phyloP scores from a whole-genome alignment of 2,329 filamentous ascomycete genomes.

The Lachnellula hyalina region DNA sequence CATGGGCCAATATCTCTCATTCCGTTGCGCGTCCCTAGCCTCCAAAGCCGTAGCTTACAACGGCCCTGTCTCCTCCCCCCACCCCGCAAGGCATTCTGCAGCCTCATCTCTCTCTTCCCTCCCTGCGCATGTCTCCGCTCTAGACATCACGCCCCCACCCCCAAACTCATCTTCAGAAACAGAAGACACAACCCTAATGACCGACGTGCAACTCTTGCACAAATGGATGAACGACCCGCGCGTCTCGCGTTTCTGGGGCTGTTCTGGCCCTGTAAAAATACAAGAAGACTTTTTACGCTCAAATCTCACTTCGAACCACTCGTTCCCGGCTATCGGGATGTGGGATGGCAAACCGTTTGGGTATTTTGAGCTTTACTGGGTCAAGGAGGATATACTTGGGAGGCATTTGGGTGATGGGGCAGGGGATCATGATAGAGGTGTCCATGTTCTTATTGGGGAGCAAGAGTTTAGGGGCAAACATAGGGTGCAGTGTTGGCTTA shows the following conservation, averaged over 20 bases:
- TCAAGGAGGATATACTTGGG: constrained; percentile 82
- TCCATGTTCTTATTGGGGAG: constrained; percentile 87
- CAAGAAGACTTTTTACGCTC: constrained; percentile 64
- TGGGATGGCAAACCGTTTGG: constrained; percentile 96
- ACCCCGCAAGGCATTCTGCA: constrained; percentile 24
- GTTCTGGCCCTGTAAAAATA: constrained; percentile 47
- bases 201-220: constrained; percentile 66
- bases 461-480: constrained; percentile 82
- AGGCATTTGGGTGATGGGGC: constrained; percentile 61
- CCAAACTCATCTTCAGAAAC: constrained; percentile 34
- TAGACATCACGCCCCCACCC: constrained; percentile 37
- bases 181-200: constrained; percentile 31
- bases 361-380: constrained; percentile 98
- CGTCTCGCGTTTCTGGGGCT: constrained; percentile 81
- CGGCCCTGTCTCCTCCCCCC: constrained; percentile 43
- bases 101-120: constrained; percentile 26
- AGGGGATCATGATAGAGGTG: constrained; percentile 77
- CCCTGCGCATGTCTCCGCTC: constrained; percentile 31
- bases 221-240: constrained; percentile 86
- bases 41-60: constrained; percentile 57
- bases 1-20: constrained; percentile 77
- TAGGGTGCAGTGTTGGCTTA: constrained; percentile 74
- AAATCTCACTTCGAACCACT: constrained; percentile 63
- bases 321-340: constrained; percentile 84
- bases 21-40: constrained; percentile 74